phyloP scores from a whole-genome alignment of 2,329 filamentous ascomycete genomes.

The Hypoxylon sp. region DNA sequence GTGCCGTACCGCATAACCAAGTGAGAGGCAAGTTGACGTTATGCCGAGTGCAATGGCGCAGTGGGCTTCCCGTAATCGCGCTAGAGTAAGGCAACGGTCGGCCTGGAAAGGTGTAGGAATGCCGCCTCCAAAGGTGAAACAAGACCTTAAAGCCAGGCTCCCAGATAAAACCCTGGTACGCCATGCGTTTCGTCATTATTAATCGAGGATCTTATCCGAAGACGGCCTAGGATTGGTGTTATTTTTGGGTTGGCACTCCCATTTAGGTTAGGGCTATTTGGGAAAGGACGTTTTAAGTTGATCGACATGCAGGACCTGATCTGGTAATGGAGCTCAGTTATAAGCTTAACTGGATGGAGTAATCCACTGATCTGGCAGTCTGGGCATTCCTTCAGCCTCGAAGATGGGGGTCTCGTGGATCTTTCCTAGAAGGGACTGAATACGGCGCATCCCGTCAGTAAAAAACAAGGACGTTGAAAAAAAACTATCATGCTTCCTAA shows the following conservation, averaged over 20 bases:
- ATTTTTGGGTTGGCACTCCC: conserved; percentile 2
- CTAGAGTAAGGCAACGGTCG: conserved; percentile 1
- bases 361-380: conserved; percentile 3
- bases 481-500: background rate
- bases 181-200: conserved; percentile 13
- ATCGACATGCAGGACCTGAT: conserved; percentile 10
- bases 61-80: conserved; percentile 1
- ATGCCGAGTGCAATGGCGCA: conserved; percentile 7
- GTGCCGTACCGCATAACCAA: background rate
- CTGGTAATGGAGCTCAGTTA: conserved; percentile 6
- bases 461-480: background rate
- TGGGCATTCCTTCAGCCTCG: background rate
- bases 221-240: background rate
- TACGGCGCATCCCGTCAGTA: background rate
- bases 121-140: conserved; percentile 6
- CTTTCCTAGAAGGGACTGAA: background rate
- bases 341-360: conserved; percentile 16
- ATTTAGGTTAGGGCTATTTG: conserved; percentile 1
- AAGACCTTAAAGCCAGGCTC: conserved; percentile 6
- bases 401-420: background rate
- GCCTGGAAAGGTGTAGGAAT: conserved; percentile 3
- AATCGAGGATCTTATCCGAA: conserved; percentile 11
- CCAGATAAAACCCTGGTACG: conserved; percentile 7
- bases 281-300: background rate
- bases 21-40: conserved; percentile 5